Evolutionary conservation across 2,329 filamentous ascomycete species (phyloP).

Genomic region (Polytolypa hystricis): DNA sequence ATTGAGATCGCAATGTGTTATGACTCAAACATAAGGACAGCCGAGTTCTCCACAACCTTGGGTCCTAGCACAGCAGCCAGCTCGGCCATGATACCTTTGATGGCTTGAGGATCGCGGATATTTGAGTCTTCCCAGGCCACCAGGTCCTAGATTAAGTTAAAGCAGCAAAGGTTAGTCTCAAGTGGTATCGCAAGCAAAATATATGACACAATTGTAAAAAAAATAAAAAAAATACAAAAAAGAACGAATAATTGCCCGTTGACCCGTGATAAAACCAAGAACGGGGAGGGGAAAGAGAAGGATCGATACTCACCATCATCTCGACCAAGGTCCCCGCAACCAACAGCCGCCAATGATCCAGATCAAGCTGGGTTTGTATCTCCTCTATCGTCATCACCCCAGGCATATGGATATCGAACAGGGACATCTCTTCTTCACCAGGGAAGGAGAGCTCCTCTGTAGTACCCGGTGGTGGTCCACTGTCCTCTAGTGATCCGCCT

Average conservation of each 20-base stretch:
- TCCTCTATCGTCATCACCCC: constrained; percentile 34
- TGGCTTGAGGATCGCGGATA: constrained; percentile 31
- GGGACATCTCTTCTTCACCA: constrained; percentile 29
- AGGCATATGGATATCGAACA: constrained; percentile 37
- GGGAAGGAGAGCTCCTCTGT: constrained; percentile 5
- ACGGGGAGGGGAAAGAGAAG: not conserved
- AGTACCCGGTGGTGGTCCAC: not conserved
- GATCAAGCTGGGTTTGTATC: constrained; percentile 28
- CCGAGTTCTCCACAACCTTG: constrained; percentile 30
- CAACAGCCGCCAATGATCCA: constrained; percentile 34
- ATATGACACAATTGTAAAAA: not conserved
- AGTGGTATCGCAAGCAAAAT: not conserved
- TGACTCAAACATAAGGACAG: constrained; percentile 25
- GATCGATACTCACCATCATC: constrained; percentile 26
- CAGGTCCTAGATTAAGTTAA: constrained; percentile 31
- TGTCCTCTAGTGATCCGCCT: not conserved
- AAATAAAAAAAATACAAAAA: not conserved
- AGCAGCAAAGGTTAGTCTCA: no score
- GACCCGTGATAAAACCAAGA: not conserved
- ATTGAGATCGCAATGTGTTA: not conserved
- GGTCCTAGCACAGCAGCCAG: constrained; percentile 36
- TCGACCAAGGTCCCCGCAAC: constrained; percentile 32
- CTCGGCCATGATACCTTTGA: constrained; percentile 39
- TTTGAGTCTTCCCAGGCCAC: constrained; percentile 36
- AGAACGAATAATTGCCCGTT: not conserved